phyloP scores from a whole-genome alignment of 2,329 filamentous ascomycete species.

The Cephalotrichum gorgonifer region DNA sequence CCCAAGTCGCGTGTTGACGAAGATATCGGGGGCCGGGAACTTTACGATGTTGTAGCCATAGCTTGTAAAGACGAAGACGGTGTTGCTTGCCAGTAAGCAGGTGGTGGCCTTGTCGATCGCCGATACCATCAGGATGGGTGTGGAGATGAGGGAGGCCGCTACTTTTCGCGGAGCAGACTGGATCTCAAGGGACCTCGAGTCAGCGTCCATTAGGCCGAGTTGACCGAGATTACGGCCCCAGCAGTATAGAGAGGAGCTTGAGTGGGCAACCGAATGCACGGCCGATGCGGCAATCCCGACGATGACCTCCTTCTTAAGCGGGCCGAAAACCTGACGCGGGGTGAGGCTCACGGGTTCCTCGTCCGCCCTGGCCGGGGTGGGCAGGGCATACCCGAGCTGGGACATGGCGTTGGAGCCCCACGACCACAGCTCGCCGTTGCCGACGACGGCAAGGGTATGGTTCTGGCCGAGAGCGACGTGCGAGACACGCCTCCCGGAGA shows the following conservation, averaged over 20 bases:
- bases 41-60: conserved; percentile 89
- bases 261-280: conserved; percentile 86
- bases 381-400: conserved; percentile 77
- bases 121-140: conserved; percentile 65
- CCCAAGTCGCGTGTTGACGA: conserved; percentile 40
- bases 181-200: conserved; percentile 81
- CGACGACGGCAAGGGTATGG: conserved; percentile 76
- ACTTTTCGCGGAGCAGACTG: conserved; percentile 78
- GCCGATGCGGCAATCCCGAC: conserved; percentile 79
- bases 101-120: conserved; percentile 87
- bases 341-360: conserved; percentile 74
- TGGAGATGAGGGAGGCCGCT: conserved; percentile 62
- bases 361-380: conserved; percentile 54
- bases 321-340: conserved; percentile 83
- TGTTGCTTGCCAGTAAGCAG: conserved; percentile 74
- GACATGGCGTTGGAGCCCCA: conserved; percentile 86
- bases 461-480: conserved; percentile 84
- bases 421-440: conserved; percentile 83
- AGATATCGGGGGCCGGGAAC: conserved; percentile 64
- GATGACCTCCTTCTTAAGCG: conserved; percentile 76
- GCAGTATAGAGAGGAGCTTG: conserved; percentile 69
- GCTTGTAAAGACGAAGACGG: conserved; percentile 89
- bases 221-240: conserved; percentile 96
- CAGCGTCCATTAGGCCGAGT: conserved; percentile 86
- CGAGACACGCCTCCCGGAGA: conserved; percentile 63